Base-by-base conservation (phyloP, 2,329 filamentous ascomycete species). In the Xylaria sp. region DNA sequence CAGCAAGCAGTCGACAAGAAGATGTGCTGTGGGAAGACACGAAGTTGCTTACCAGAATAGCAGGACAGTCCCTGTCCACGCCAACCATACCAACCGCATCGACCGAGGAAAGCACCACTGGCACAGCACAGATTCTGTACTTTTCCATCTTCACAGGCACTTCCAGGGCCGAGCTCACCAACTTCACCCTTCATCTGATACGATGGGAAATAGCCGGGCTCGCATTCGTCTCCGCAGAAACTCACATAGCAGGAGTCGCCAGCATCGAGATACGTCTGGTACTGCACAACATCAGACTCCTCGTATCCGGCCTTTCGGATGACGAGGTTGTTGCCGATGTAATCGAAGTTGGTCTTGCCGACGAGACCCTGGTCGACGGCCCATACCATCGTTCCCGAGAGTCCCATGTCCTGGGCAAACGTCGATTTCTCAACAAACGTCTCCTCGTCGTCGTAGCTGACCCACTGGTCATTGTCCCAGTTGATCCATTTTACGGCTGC, bases 371-470 rank as follows among this genome's bases (percentile, higher is more conserved):
- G 54, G 16, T 60, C 58, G 2, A 60, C 50, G 1, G 57, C 57
- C 57, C 57, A 58, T 1, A 19, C 64, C 70, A 74, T 73, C 10
- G 67, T 69, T 16, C 72, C 72, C 10, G 72, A 70, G 34, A 75
- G 67, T 61, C 72, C 73, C 2, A 54, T 52, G 13, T 54, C 50
- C 44, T 68, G 61, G 2, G 71, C 72, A 52, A 63, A 71, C 0
- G 56, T 51, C 35, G 62, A 63, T 64, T 74, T 74, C 52, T 42
- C 9, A 5, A 10, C 37, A 13, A 42, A 42, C 1, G 37, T 42
- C 9, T 42, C 37, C 9, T 42, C 37, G 9, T 42, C 37, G 13
- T 42, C 37, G 37, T 42, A 42, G 1, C 9, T 10, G 9, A 42
- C 37, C 37, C 37, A 42, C 13, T 42, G 64, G n/a, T 69, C 67